A percentile compares a stretch with the other conserved stretches of the same genome.
Conservation (phyloP, 2,329 filamentous ascomycete genomes). For the Thelonectria olida region DNA sequence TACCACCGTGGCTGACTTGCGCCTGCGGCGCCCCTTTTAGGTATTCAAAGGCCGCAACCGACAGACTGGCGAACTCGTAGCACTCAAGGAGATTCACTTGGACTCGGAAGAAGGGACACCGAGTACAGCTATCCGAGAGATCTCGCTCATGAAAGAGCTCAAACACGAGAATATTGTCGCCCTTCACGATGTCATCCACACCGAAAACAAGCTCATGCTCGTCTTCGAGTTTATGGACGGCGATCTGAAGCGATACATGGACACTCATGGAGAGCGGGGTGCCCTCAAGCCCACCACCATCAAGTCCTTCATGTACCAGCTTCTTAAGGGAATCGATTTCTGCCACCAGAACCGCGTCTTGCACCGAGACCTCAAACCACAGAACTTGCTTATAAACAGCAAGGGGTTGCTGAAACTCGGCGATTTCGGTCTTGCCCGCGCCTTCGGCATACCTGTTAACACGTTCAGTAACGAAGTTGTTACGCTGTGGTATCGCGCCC, state of each 20-base stretch:
- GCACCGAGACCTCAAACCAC: constrained; percentile 94
- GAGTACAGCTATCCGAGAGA: constrained; percentile 96
- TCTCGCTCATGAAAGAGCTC: constrained; percentile 98
- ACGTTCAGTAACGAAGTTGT: constrained; percentile 99
- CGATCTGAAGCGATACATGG: constrained; percentile 99
- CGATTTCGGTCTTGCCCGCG: constrained; percentile 92
- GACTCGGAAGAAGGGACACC: constrained; percentile 98
- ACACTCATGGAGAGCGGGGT: constrained; percentile 87
- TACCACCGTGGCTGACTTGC: constrained; percentile 23
- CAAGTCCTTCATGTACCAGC: constrained; percentile 99
- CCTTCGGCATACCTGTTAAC: constrained; percentile 97
- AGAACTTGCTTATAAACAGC: constrained; percentile 94
- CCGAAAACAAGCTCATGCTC: constrained; percentile 99
- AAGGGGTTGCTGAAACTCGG: constrained; percentile 92
- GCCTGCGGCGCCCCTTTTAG: constrained; percentile 53
- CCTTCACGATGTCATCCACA: constrained; percentile 98
- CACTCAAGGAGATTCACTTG: constrained; percentile 97
- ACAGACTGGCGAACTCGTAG: constrained; percentile 95
- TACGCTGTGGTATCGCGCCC: constrained; percentile 96
- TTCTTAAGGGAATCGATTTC: constrained; percentile 94
- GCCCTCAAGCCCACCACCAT: constrained; percentile 89
- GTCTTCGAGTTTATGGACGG: constrained; percentile 99
- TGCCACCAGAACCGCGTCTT: constrained; percentile 97
- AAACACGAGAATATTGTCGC: constrained; percentile 99
- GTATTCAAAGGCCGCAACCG: constrained; percentile 98